Conservation (phyloP, 2,329 filamentous ascomycete species). For the Thelonectria olida region DNA sequence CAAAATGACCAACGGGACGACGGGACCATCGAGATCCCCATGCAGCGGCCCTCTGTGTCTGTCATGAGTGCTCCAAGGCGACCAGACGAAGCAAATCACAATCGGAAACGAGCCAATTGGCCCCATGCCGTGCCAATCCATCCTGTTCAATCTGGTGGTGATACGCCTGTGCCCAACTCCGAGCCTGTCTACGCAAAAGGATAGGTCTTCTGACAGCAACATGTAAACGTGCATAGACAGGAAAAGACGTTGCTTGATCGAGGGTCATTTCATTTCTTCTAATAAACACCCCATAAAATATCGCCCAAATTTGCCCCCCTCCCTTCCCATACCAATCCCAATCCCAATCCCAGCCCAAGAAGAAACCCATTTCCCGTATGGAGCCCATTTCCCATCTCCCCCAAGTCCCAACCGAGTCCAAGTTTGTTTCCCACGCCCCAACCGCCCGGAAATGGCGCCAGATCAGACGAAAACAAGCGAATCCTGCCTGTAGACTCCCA, state of each 20-base stretch:
- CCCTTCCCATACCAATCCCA: neutral
- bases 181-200: no score
- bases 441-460: conserved; percentile 4
- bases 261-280: neutral
- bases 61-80: no score
- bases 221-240: no score
- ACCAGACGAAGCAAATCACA: neutral
- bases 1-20: neutral
- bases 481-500: neutral
- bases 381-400: neutral
- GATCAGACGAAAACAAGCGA: conserved; percentile 3
- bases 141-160: neutral
- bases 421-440: conserved; percentile 3
- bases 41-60: no score
- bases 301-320: neutral
- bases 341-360: neutral
- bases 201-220: no score
- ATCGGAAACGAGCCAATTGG: neutral
- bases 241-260: neutral
- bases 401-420: neutral
- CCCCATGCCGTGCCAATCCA: neutral
- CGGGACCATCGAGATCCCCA: no score
- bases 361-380: neutral
- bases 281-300: neutral
- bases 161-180: neutral